phyloP scores from a whole-genome alignment of 345 rosid species.

The Rhodomyrtus tomentosa region DNA sequence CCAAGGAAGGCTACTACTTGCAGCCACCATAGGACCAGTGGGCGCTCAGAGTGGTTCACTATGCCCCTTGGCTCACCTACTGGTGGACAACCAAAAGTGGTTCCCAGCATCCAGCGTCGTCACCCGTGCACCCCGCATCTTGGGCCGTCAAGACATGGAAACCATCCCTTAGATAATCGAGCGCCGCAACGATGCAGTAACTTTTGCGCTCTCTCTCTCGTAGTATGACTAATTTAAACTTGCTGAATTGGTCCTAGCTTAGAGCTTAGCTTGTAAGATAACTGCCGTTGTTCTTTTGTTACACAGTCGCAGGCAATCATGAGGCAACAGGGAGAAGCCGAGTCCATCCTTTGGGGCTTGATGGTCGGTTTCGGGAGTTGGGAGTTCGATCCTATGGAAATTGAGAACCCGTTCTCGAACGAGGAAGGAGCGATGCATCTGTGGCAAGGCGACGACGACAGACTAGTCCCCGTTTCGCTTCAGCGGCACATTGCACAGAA shows the following conservation, averaged over 20 bases:
- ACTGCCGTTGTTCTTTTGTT: neutral
- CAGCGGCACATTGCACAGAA: constrained; percentile 29
- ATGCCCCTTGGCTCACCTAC: constrained; percentile 32
- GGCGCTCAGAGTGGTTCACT: constrained; percentile 36
- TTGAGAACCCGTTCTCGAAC: constrained; percentile 41
- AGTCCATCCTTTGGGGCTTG: constrained; percentile 52
- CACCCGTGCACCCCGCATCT: constrained; percentile 7
- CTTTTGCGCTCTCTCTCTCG: neutral
- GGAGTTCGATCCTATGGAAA: constrained; percentile 68
- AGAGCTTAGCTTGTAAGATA: neutral
- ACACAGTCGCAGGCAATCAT: constrained; percentile 6
- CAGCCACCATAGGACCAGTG: constrained; percentile 28
- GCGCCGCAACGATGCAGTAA: constrained; percentile 7
- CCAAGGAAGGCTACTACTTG: neutral
- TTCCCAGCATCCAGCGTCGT: constrained; percentile 24
- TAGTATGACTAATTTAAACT: neutral
- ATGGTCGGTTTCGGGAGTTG: constrained; percentile 51
- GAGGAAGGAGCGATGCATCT: constrained; percentile 43
- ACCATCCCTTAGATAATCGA: constrained; percentile 7
- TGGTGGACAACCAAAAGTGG: constrained; percentile 53
- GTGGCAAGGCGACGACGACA: constrained; percentile 74
- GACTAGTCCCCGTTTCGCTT: constrained; percentile 25
- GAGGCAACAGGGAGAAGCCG: constrained; percentile 46
- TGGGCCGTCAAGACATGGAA: constrained; percentile 23
- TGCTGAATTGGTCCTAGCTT: neutral